Conservation (phyloP, 345 rosid genomes). For the Salix koriyanagi region DNA sequence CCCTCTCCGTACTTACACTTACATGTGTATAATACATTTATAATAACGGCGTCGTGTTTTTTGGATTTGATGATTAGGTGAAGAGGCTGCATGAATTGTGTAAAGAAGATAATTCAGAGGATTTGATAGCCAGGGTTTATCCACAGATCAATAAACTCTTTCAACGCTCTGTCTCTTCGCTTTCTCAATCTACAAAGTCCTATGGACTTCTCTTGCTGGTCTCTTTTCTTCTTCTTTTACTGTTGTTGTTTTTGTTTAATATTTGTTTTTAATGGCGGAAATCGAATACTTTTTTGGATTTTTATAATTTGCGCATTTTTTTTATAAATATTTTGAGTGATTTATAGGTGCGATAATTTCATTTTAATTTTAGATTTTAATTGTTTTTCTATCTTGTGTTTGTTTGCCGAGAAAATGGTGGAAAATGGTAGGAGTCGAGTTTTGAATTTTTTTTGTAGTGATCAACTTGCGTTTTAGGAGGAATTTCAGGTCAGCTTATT, state of each 20-base stretch:
- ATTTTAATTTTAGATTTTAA: too few relatives aligned
- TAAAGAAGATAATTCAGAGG: constrained; percentile 64
- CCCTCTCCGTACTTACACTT: too few relatives aligned
- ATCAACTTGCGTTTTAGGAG: too few relatives aligned
- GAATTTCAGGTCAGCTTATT: too few relatives aligned
- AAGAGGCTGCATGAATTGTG: constrained; percentile 71
- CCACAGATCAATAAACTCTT: constrained; percentile 77
- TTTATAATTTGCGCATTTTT: too few relatives aligned
- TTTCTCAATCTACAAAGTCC: constrained; percentile 60
- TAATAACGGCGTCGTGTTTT: neutral
- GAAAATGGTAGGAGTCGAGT: too few relatives aligned
- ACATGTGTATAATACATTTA: too few relatives aligned
- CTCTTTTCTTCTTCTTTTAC: neutral
- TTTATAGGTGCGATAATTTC: too few relatives aligned
- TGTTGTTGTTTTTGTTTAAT: too few relatives aligned
- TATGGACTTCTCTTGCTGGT: constrained; percentile 84
- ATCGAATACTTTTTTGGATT: too few relatives aligned
- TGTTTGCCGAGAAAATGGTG: neutral
- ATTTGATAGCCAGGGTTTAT: constrained; percentile 79
- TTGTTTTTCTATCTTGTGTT: neutral
- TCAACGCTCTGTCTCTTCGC: constrained; percentile 78
- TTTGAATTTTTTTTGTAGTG: too few relatives aligned
- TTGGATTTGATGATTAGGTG: constrained; percentile 36
- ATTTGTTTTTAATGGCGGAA: neutral
- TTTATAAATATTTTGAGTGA: too few relatives aligned